These are phyloP conservation scores for Chaetomium olivaceum DNA, from an alignment of 2,329 filamentous ascomycete genomes.

Conservation along the genomic window DNA sequence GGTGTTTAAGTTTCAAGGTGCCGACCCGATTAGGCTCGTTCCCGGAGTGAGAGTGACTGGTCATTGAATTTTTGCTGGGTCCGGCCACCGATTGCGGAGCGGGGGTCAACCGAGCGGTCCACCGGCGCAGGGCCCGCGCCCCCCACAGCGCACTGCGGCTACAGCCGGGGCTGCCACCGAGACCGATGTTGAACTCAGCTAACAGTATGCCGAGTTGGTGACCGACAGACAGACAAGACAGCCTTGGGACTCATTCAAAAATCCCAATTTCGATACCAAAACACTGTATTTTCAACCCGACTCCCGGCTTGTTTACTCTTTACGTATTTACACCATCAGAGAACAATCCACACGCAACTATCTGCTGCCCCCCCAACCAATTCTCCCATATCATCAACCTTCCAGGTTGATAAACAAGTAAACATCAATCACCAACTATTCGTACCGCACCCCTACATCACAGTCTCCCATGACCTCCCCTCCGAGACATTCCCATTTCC, in stretches of 20 bases:
- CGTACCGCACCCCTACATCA: background rate
- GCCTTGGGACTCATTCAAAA: background rate
- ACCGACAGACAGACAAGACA: background rate
- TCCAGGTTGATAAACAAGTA: background rate
- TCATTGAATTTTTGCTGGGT: slow-evolving; percentile 19
- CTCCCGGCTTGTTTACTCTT: background rate
- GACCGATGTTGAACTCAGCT: background rate
- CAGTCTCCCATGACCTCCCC: background rate
- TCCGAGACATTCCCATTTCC: background rate
- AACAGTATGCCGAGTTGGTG: slow-evolving; percentile 2
- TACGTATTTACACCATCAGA: background rate
- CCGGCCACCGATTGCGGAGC: slow-evolving; percentile 27
- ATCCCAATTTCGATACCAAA: background rate
- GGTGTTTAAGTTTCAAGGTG: background rate
- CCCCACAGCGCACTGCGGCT: slow-evolving; percentile 18
- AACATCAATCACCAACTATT: background rate
- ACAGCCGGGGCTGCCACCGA: slow-evolving; percentile 6
- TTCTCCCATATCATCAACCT: background rate
- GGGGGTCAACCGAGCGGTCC: slow-evolving; percentile 14
- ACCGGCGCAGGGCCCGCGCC: slow-evolving; percentile 4
- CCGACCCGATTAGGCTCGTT: background rate
- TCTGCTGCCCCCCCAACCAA: background rate
- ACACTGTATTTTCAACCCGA: background rate
- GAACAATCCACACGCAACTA: too few species aligned
- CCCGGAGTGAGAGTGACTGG: background rate